Evolutionary conservation across 495 filamentous ascomycete genomes (phyloP).

Genomic region (Penicillium riverlandense): DNA sequence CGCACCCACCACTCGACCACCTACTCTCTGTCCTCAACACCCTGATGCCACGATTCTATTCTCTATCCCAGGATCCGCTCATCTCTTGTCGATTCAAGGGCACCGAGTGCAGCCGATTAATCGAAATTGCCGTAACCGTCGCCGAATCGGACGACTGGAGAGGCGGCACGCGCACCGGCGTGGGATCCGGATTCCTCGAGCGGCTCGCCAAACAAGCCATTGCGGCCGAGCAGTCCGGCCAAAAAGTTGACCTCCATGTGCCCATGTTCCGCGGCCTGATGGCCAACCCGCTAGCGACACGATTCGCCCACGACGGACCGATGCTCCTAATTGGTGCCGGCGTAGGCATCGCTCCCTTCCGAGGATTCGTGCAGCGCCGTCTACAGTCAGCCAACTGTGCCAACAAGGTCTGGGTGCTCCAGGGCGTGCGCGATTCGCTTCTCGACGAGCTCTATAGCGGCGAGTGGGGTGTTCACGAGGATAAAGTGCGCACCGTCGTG

Average conservation of each 20-base stretch:
- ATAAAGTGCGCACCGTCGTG: slow-evolving; percentile 87
- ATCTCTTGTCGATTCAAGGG: slow-evolving; percentile 64
- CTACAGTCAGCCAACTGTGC: slow-evolving; percentile 94
- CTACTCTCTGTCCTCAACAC: slow-evolving; percentile 75
- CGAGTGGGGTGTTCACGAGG: slow-evolving; percentile 92
- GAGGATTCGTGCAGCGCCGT: slow-evolving; percentile 92
- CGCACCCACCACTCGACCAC: slow-evolving; percentile 74
- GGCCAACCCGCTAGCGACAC: slow-evolving; percentile 86
- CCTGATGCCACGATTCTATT: slow-evolving; percentile 97
- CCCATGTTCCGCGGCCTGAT: slow-evolving; percentile 99
- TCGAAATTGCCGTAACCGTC: slow-evolving; percentile 92
- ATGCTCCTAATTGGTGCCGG: slow-evolving; percentile 97
- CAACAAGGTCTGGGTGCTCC: slow-evolving; percentile 98
- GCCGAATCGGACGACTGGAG: slow-evolving; percentile 83
- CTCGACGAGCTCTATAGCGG: slow-evolving; percentile 94
- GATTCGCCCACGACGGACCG: slow-evolving; percentile 85
- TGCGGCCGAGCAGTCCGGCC: slow-evolving; percentile 48
- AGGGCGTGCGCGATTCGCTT: slow-evolving; percentile 87
- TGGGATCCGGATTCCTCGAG: slow-evolving; percentile 82
- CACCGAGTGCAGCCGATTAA: slow-evolving; percentile 66
- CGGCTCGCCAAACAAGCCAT: slow-evolving; percentile 64
- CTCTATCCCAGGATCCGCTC: slow-evolving; percentile 90
- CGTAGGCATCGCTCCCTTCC: slow-evolving; percentile 93
- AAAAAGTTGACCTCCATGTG: slow-evolving; percentile 56
- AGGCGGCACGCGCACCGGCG: slow-evolving; percentile 56